Evolutionary conservation across 352 stramenopile genomes (phyloP).

Genomic region (Hyphochytrium catenoides): DNA sequence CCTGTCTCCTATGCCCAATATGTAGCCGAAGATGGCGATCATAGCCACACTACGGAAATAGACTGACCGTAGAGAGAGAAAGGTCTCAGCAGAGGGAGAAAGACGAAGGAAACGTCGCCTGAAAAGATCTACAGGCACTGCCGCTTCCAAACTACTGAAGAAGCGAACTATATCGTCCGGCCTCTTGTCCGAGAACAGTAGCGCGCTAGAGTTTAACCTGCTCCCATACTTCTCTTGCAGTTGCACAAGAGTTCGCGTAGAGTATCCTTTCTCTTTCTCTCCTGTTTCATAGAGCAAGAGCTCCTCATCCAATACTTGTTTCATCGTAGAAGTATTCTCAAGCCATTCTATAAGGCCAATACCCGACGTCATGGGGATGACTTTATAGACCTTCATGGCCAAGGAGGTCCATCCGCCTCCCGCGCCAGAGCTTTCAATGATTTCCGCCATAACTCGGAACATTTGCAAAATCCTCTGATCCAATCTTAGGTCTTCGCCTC

Average conservation of each 20-base stretch:
- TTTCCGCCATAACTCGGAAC: conserved; percentile 64
- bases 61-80: conserved; percentile 48
- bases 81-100: conserved; percentile 40
- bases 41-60: conserved; percentile 53
- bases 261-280: conserved; percentile 19
- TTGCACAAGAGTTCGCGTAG: neutral
- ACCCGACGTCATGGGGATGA: conserved; percentile 55
- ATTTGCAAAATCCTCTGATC: conserved; percentile 74
- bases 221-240: neutral
- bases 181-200: no score
- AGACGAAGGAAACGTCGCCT: conserved; percentile 38
- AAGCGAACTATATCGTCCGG: conserved; percentile 19
- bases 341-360: conserved; percentile 63
- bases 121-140: conserved; percentile 44
- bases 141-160: conserved; percentile 25
- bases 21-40: conserved; percentile 59
- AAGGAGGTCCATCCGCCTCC: conserved; percentile 28
- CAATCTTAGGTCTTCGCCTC: conserved; percentile 65
- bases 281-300: conserved; percentile 28
- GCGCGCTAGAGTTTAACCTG: no score
- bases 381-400: conserved; percentile 6
- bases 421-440: conserved; percentile 26
- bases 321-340: conserved; percentile 36
- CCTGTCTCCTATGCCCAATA: conserved; percentile 67
- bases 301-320: conserved; percentile 42